These are phyloP conservation scores for Flaveria trinervia DNA, from an alignment of 129 eudicot genomes.

Conservation along the genomic window DNA sequence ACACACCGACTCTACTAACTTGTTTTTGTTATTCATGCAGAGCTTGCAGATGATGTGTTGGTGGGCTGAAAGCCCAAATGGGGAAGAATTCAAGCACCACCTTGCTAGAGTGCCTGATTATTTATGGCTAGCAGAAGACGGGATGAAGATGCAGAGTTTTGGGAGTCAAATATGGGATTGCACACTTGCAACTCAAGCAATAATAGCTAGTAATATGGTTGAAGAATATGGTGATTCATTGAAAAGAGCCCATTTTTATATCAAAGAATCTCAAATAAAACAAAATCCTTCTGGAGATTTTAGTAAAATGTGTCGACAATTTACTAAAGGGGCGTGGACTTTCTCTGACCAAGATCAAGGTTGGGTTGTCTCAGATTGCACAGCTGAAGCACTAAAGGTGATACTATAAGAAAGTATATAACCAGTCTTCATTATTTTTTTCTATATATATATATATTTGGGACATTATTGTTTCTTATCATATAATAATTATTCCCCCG, in stretches of 20 bases:
- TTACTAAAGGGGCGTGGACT: slow-evolving; percentile 52
- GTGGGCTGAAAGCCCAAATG: slow-evolving; percentile 64
- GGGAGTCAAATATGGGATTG: slow-evolving; percentile 87
- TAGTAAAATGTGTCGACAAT: slow-evolving; percentile 42
- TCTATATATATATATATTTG: not conserved
- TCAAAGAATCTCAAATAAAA: slow-evolving; percentile 72
- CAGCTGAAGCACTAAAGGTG: slow-evolving; percentile 52
- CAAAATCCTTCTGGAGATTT: slow-evolving; percentile 47
- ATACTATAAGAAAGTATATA: not conserved
- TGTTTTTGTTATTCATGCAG: slow-evolving; percentile 19
- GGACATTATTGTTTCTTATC: not conserved
- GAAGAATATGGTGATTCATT: slow-evolving; percentile 76
- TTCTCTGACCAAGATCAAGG: slow-evolving; percentile 60
- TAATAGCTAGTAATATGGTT: slow-evolving; percentile 63
- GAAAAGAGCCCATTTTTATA: slow-evolving; percentile 61
- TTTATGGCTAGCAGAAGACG: slow-evolving; percentile 87
- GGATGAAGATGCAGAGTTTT: slow-evolving; percentile 81
- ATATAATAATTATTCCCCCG: slow-evolving; percentile 19
- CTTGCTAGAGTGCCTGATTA: slow-evolving; percentile 78
- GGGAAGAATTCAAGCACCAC: slow-evolving; percentile 66
- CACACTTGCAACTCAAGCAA: slow-evolving; percentile 70
- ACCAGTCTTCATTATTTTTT: not conserved
- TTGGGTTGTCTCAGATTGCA: slow-evolving; percentile 53
- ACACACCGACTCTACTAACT: slow-evolving; percentile 1
- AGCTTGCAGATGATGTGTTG: slow-evolving; percentile 52